Evolutionary conservation across 2,329 filamentous ascomycete genomes (phyloP), one percentile per base, ranked within the genome.

Genomic region (Nemania diffusa): DNA sequence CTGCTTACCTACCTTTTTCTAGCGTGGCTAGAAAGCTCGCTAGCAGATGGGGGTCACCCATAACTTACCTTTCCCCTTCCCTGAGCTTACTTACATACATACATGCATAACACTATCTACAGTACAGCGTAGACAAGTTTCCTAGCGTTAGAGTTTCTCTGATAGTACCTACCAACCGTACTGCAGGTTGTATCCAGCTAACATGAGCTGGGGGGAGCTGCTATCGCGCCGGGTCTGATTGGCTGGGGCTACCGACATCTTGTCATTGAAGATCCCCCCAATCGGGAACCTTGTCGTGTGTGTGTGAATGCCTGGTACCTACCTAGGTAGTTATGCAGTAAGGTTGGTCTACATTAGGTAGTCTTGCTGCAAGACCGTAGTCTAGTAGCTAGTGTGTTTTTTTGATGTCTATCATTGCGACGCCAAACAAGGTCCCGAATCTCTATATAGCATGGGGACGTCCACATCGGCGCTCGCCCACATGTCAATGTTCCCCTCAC

Each of bases 361-460:
- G n/a, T n/a, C 44, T 24, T 32, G 5, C 50, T 53, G 50, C 51
- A 50, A 22, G 29, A 26, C 34, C 40, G 53, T 53, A 48, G 57
- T n/a, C n/a, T n/a, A n/a, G n/a, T n/a, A n/a, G n/a, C n/a, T 65
- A 64, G 62, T 65, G 53, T 62, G 55, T 65, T 29, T 65, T 29
- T 37, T 72, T 59, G 60, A 72, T 55, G 64, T 67, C 65, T 68
- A 71, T 68, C 62, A 60, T 50, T 70, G 57, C 58, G 29, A 65
- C 68, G 57, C 60, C 68, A 64, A 57, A 62, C 29, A 62, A 63
- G 56, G 55, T 20, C 40, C 62, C 29, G 46, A 51, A 53, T 67
- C 67, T 60, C 46, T 68, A 73, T 73, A 73, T 73, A 71, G 71
- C 57, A 65, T 62, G 46, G 66, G 60, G 42, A 62, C 68, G 62